Conservation (phyloP, 192 early-diverging fungal genomes). For the Coemansia sp. region DNA sequence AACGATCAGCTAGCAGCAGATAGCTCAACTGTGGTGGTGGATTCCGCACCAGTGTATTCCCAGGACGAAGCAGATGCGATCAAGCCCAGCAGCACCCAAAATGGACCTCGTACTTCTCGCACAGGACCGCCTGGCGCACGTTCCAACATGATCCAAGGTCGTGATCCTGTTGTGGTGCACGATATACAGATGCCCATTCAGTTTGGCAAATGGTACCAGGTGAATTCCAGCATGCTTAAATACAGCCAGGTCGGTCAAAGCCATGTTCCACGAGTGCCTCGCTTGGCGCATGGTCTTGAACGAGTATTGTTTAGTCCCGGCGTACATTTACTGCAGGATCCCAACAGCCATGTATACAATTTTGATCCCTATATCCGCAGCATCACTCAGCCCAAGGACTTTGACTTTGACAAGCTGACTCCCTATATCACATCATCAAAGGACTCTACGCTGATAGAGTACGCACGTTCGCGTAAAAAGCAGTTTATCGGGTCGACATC, state of each 20-base stretch:
- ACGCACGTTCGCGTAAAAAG: constrained; percentile 52
- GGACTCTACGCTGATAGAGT: constrained; percentile 57
- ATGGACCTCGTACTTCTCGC: background rate
- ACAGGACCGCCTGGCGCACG: constrained; percentile 19
- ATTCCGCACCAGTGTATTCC: constrained; percentile 31
- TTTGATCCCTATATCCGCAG: constrained; percentile 78
- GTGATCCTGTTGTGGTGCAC: constrained; percentile 48
- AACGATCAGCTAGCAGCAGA: constrained; percentile 5
- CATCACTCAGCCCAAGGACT: constrained; percentile 75
- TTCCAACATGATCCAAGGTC: constrained; percentile 18
- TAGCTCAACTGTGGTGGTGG: constrained; percentile 20
- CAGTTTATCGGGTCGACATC: constrained; percentile 87
- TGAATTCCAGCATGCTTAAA: constrained; percentile 14
- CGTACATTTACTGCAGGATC: constrained; percentile 77
- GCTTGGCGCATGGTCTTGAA: constrained; percentile 48
- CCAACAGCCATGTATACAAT: constrained; percentile 69
- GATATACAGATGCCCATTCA: constrained; percentile 25
- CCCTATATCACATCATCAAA: constrained; percentile 77
- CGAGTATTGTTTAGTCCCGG: constrained; percentile 65
- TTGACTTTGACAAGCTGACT: constrained; percentile 77
- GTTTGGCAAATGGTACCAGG: constrained; percentile 44
- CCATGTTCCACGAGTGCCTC: constrained; percentile 43
- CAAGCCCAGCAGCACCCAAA: constrained; percentile 5
- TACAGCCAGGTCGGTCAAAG: constrained; percentile 26
- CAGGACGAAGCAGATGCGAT: constrained; percentile 23